Evolutionary conservation across 805 yeast genomes (phyloP), one percentile per base, ranked within the genome.

Genomic region (Kluyveromyces wickerhamii): DNA sequence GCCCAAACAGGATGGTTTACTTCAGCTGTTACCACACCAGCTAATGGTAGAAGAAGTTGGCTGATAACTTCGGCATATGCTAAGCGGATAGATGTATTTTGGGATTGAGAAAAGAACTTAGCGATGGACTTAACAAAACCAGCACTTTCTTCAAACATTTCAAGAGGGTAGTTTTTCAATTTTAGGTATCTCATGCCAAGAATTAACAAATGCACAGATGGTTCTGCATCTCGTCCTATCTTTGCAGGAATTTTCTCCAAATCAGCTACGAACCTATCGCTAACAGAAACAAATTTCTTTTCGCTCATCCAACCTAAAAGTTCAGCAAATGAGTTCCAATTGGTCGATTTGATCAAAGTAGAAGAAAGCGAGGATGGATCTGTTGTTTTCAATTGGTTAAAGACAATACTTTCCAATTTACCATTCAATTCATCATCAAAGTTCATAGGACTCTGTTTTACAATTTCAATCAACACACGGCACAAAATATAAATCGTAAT

Each of bases 1-100:
- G 79, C 77, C 99, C 98, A 92, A 1, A 81, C 76, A 3, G 98
- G 98, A 54, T 89, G 95, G 50, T 92, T 89, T 1, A 86, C 88
- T 53, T 92, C 99, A 0, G 96, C 97, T 0, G 96, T 85, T 21
- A 88, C 67, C 1, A 77, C 67, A 7, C 85, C 89, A 0, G 96
- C 94, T 16, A 92, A 57, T 0, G 96, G 94, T 26, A 86, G 61
- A 2, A 92, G 60, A 17, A 92, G 68, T 35, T 74, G 78, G 37
- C 80, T 71, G 25, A 88, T 65, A 1, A 86, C 95, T 43, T 86
- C 95, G 30, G 92, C 82, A 52, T 89, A 94, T 2, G 95, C 88
- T 38, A 72, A 66, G 21, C 77, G 66, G 2, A 89, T 67, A 3
- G 77, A 68, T 34, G 76, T 75, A 42, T 79, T 82, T 24, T 69